A percentile compares a stretch with the other conserved stretches of the same genome.
phyloP scores from a whole-genome alignment of 371 early-diverging fungal species.

The Lichtheimia ornata region DNA sequence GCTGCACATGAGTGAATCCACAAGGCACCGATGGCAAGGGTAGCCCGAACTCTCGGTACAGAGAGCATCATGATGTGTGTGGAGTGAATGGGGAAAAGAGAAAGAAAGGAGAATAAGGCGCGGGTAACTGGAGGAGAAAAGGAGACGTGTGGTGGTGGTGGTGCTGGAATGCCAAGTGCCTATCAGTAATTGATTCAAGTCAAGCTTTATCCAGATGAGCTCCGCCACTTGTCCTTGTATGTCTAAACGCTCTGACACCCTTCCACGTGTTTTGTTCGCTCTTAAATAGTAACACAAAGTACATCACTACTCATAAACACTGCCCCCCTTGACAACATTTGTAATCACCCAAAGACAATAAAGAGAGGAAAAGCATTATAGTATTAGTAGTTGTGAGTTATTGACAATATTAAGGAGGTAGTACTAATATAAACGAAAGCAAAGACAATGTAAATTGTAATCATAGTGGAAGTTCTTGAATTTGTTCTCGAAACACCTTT shows the following conservation, averaged over 20 bases:
- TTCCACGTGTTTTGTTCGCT: too few species aligned
- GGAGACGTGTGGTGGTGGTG: too few species aligned
- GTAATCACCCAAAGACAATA: too few species aligned
- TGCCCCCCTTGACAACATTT: too few species aligned
- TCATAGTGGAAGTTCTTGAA: background rate
- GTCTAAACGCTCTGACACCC: too few species aligned
- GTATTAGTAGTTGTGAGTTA: too few species aligned
- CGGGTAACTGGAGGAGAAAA: background rate
- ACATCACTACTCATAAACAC: too few species aligned
- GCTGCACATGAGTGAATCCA: conserved; percentile 25
- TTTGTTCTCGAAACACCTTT: conserved; percentile 37
- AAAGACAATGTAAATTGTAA: background rate
- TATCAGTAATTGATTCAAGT: too few species aligned
- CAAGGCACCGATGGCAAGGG: conserved; percentile 4
- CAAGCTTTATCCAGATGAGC: background rate
- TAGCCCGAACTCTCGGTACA: conserved; percentile 7
- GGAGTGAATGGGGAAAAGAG: background rate
- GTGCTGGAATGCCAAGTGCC: too few species aligned
- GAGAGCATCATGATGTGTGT: conserved; percentile 10
- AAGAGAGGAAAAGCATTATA: too few species aligned
- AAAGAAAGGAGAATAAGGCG: background rate
- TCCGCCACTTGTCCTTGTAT: background rate
- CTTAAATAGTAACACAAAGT: too few species aligned
- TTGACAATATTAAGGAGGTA: too few species aligned
- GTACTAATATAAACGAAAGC: background rate